Evolutionary conservation across 2,329 filamentous ascomycete genomes (phyloP).

Genomic region (Hirsutella thompsonii): DNA sequence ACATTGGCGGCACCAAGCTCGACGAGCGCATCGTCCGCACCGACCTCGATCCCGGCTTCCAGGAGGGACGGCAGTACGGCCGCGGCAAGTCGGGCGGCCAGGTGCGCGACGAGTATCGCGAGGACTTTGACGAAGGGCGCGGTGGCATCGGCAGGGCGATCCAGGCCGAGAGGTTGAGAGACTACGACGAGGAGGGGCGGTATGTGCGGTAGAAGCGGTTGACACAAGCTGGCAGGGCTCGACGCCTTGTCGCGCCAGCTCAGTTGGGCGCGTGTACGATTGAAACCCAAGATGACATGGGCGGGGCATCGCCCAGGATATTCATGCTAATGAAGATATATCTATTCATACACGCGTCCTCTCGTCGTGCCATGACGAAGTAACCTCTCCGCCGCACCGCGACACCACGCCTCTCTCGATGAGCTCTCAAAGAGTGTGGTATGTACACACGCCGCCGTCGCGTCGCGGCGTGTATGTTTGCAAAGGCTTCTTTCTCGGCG

Average conservation of each 20-base stretch:
- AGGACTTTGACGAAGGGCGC: slow-evolving; percentile 91
- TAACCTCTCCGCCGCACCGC: too few relatives aligned
- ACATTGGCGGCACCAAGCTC: slow-evolving; percentile 93
- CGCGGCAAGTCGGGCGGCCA: slow-evolving; percentile 92
- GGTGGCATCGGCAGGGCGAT: slow-evolving; percentile 78
- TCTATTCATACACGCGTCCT: slow-evolving; percentile 11
- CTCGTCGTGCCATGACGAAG: neutral
- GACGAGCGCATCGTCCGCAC: slow-evolving; percentile 95
- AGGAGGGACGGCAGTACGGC: slow-evolving; percentile 91
- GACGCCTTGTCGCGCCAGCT: neutral
- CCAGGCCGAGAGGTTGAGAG: slow-evolving; percentile 34
- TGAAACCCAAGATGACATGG: neutral
- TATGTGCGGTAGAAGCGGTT: slow-evolving; percentile 4
- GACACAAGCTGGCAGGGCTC: neutral
- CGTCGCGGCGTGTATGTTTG: too few relatives aligned
- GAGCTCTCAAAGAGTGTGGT: too few relatives aligned
- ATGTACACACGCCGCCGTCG: too few relatives aligned
- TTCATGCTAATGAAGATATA: too few relatives aligned
- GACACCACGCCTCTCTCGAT: too few relatives aligned
- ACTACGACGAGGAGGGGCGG: slow-evolving; percentile 26
- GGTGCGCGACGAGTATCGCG: slow-evolving; percentile 92
- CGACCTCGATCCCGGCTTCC: slow-evolving; percentile 89
- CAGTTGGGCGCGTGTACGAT: neutral
- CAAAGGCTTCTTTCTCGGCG: too few relatives aligned
- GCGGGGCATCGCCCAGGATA: slow-evolving; percentile 10